Conservation (phyloP, 2,329 filamentous ascomycete genomes). For the Metarhizium guizhouense region DNA sequence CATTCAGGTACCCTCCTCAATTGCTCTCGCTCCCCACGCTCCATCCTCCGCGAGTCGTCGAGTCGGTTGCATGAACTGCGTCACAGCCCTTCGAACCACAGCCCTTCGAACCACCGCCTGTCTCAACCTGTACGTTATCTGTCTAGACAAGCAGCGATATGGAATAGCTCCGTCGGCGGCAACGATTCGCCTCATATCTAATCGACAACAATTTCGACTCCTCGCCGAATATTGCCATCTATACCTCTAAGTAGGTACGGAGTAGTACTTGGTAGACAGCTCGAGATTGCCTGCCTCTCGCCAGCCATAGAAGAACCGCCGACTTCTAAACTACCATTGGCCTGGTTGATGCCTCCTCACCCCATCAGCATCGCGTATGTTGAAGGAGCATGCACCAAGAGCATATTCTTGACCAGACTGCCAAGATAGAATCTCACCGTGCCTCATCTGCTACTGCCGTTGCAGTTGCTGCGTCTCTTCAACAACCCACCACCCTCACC, state of each 20-base stretch:
- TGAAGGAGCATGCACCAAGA: slow-evolving; percentile 2
- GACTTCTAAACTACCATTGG: background rate
- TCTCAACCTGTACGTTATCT: background rate
- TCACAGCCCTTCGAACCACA: background rate
- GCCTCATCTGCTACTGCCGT: background rate
- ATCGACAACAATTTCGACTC: too few species aligned
- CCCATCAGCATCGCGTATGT: background rate
- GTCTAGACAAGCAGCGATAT: background rate
- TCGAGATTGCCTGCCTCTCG: slow-evolving; percentile 1
- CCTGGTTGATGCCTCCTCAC: background rate
- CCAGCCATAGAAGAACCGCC: background rate
- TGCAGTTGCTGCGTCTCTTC: background rate
- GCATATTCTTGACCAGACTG: background rate
- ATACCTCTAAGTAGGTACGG: background rate
- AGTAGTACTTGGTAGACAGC: background rate
- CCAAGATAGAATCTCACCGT: background rate
- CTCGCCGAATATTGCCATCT: too few species aligned
- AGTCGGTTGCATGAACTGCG: slow-evolving; percentile 1
- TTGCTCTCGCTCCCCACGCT: background rate
- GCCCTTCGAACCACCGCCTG: background rate
- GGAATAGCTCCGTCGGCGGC: slow-evolving; percentile 1
- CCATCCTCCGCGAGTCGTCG: background rate
- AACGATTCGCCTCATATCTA: background rate
- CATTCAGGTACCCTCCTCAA: background rate
- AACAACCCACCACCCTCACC: background rate